A percentile compares a stretch with the other conserved stretches of the same genome.
Evolutionary conservation across 257 asterid species (phyloP).

Genomic region (Fraxinus americana): DNA sequence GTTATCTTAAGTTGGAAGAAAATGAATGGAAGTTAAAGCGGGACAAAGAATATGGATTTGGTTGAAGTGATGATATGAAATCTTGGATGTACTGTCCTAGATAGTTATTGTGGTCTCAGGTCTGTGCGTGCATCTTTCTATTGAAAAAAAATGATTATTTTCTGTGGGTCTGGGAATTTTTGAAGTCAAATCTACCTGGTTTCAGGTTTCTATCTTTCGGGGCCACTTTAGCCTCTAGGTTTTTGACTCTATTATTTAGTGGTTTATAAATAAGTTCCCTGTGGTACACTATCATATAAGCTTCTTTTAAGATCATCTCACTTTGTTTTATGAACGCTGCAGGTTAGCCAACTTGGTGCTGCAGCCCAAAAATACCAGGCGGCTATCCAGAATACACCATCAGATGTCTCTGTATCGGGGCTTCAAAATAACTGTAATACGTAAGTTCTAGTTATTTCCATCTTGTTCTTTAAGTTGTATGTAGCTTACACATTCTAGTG

Average conservation of each 20-base stretch:
- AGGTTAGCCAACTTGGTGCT: slow-evolving; percentile 30
- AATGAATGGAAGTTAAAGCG: not conserved
- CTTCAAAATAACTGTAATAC: slow-evolving; percentile 3
- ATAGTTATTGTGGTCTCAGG: not conserved
- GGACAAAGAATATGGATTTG: not conserved
- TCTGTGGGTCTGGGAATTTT: not conserved
- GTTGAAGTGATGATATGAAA: not conserved
- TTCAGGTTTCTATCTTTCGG: not conserved
- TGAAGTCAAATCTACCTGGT: not conserved
- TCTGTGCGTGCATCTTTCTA: not conserved
- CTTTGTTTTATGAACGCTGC: not conserved
- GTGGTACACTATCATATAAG: not conserved
- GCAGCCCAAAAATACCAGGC: slow-evolving; percentile 26
- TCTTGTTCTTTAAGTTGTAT: not conserved
- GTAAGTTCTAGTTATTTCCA: slow-evolving; percentile 21
- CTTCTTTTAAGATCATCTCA: not conserved
- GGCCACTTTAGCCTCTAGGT: not conserved
- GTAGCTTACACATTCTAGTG: not conserved
- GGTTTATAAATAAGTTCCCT: not conserved
- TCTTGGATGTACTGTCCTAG: not conserved
- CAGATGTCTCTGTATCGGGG: slow-evolving; percentile 9
- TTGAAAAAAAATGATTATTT: not conserved
- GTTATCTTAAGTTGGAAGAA: not conserved
- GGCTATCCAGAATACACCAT: slow-evolving; percentile 15
- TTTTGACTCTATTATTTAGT: not conserved